These are phyloP conservation scores for Talaromyces sp. DNA, from an alignment of 2,329 filamentous ascomycete species.

Conservation along the genomic window DNA sequence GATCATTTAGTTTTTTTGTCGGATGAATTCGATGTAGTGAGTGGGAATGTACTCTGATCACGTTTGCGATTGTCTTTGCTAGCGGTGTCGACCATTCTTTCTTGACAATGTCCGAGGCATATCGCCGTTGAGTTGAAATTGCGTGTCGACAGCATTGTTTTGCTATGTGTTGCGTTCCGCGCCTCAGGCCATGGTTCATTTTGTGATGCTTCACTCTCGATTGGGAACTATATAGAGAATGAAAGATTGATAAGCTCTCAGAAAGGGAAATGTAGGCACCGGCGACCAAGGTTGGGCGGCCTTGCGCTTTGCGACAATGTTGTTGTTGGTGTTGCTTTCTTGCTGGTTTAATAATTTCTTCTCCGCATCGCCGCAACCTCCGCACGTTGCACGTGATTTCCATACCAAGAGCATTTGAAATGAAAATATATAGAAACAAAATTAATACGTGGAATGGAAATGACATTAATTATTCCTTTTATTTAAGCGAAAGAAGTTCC, in stretches of 20 bases:
- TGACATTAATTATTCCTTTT: background rate
- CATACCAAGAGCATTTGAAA: background rate
- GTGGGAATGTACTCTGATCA: conserved; percentile 58
- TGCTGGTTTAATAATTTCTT: background rate
- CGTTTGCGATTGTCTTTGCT: conserved; percentile 78
- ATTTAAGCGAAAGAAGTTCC: background rate
- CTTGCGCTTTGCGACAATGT: background rate
- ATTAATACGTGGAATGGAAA: background rate
- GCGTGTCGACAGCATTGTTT: conserved; percentile 6
- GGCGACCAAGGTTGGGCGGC: background rate
- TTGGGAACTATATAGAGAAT: background rate
- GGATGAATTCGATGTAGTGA: background rate
- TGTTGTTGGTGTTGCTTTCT: background rate
- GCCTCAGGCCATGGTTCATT: conserved; percentile 25
- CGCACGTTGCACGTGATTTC: conserved; percentile 12
- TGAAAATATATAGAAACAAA: background rate
- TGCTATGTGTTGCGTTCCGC: conserved; percentile 14
- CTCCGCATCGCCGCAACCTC: conserved; percentile 10
- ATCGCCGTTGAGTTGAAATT: conserved; percentile 16
- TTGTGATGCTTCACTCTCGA: background rate
- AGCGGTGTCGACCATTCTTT: conserved; percentile 87
- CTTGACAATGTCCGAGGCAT: conserved; percentile 30
- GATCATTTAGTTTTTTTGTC: background rate
- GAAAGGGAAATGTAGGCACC: background rate
- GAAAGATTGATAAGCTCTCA: background rate